Conservation (phyloP, 1,284 basidiomycete species). For the Cutaneotrichosporon cyanovorans region DNA sequence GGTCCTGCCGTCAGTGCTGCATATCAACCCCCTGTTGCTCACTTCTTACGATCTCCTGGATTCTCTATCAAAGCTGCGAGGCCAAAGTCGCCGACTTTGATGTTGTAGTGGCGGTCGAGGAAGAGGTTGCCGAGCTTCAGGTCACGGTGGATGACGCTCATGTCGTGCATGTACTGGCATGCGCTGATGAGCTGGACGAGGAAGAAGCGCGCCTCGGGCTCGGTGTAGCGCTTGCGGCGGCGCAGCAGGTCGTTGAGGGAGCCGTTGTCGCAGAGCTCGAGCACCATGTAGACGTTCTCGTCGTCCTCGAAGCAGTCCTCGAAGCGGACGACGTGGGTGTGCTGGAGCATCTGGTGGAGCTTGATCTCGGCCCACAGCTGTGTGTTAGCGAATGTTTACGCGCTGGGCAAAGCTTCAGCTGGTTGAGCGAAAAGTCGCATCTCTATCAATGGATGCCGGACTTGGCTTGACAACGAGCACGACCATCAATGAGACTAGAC, state of each 20-base stretch:
- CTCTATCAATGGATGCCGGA: too few species aligned
- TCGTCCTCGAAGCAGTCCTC: slow-evolving; percentile 93
- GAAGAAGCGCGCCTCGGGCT: slow-evolving; percentile 87
- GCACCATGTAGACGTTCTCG: slow-evolving; percentile 93
- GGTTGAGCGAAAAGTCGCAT: too few species aligned
- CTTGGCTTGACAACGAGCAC: too few species aligned
- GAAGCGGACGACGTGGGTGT: slow-evolving; percentile 89
- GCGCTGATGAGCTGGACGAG: slow-evolving; percentile 92
- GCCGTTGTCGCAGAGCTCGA: slow-evolving; percentile 86
- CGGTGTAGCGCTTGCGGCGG: slow-evolving; percentile 76
- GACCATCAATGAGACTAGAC: too few species aligned
- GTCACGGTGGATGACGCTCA: slow-evolving; percentile 89
- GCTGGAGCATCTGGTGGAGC: slow-evolving; percentile 83
- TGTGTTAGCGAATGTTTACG: too few species aligned
- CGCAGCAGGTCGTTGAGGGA: slow-evolving; percentile 78
- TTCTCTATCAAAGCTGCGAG: slow-evolving; percentile 93
- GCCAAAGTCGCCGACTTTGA: slow-evolving; percentile 97
- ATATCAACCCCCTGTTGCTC: slow-evolving; percentile 20
- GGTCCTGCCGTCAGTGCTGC: slow-evolving; percentile 50
- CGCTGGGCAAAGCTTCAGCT: too few species aligned
- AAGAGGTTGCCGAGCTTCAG: slow-evolving; percentile 94
- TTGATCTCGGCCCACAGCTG: slow-evolving; percentile 97
- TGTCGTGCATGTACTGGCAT: slow-evolving; percentile 94
- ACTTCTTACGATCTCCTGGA: slow-evolving; percentile 92
- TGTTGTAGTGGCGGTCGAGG: slow-evolving; percentile 82